These are phyloP conservation scores for Globisporangium cederbergense DNA, from an alignment of 352 stramenopile species.

Conservation along the genomic window DNA sequence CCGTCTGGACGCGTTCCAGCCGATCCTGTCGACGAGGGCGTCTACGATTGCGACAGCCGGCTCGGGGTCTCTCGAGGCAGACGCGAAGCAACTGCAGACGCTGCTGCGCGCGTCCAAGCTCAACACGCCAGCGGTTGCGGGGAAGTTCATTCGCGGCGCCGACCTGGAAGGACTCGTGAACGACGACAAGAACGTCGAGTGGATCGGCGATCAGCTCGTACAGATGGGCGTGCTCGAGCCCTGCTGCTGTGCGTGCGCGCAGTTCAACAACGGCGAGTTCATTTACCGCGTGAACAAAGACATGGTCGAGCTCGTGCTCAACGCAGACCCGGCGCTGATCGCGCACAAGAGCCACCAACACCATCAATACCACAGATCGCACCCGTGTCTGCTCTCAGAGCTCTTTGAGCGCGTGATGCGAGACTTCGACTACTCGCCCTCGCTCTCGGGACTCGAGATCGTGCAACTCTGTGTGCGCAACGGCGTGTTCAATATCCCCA, in stretches of 20 bases:
- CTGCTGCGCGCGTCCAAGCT: conserved; percentile 23
- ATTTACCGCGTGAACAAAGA: conserved; percentile 33
- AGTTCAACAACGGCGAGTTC: conserved; percentile 24
- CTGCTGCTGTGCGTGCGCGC: conserved; percentile 31
- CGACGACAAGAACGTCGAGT: conserved; percentile 19
- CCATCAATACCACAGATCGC: conserved; percentile 6
- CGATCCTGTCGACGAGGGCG: conserved; percentile 1
- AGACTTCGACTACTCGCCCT: conserved; percentile 14
- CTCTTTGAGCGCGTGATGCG: conserved; percentile 9
- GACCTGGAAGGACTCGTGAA: conserved; percentile 31
- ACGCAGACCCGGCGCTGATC: background rate
- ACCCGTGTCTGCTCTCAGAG: conserved; percentile 10
- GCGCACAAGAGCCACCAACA: background rate
- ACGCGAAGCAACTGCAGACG: conserved; percentile 9
- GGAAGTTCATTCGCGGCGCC: conserved; percentile 25
- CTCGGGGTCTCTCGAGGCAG: background rate
- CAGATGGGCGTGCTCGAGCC: conserved; percentile 26
- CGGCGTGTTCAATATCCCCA: conserved; percentile 40
- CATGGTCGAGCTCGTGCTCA: conserved; percentile 5
- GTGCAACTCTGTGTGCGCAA: conserved; percentile 37
- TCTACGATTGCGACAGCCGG: background rate
- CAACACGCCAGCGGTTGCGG: conserved; percentile 15
- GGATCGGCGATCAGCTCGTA: conserved; percentile 28
- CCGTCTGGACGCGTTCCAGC: conserved; percentile 19
- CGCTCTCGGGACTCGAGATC: conserved; percentile 32